Percentiles rank a stretch among this genome's conserved stretches.
Evolutionary conservation across 306 rosid species (phyloP).

Genomic region (Sicyos baderoa): DNA sequence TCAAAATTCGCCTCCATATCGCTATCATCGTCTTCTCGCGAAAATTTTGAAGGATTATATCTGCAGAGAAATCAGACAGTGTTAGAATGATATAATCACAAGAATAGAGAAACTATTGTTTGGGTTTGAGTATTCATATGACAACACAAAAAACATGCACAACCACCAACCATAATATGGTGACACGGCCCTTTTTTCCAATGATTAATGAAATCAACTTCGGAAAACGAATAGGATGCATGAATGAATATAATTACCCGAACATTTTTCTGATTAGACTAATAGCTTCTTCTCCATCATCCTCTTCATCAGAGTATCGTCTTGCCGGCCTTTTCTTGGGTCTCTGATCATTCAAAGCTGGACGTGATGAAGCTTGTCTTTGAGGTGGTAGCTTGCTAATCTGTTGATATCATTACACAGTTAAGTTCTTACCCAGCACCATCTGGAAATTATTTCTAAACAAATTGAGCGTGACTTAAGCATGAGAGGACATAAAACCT

Average conservation of each 20-base stretch:
- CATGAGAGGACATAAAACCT: conserved; percentile 33
- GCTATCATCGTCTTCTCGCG: conserved; percentile 43
- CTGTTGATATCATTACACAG: conserved; percentile 31
- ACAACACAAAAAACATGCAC: too few relatives aligned
- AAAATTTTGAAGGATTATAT: conserved; percentile 45
- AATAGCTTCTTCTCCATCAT: conserved; percentile 28
- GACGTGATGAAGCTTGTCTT: conserved; percentile 33
- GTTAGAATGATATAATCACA: too few relatives aligned
- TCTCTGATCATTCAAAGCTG: conserved; percentile 31
- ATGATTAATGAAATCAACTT: background rate
- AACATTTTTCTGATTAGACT: conserved; percentile 58
- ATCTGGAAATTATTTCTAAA: conserved; percentile 1
- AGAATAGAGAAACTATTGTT: too few relatives aligned
- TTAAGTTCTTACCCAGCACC: conserved; percentile 7
- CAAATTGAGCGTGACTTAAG: background rate
- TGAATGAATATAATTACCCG: conserved; percentile 26
- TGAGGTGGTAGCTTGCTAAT: conserved; percentile 43
- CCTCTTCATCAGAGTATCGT: conserved; percentile 38
- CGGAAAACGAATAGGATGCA: background rate
- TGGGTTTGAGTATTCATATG: too few relatives aligned
- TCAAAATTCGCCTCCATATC: conserved; percentile 82
- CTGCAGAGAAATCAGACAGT: conserved; percentile 30
- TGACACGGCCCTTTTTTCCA: too few relatives aligned
- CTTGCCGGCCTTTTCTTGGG: conserved; percentile 53
- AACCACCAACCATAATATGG: too few relatives aligned